Evolutionary conservation across 1,284 basidiomycete species (phyloP).

Genomic region (Volvariella volvacea): DNA sequence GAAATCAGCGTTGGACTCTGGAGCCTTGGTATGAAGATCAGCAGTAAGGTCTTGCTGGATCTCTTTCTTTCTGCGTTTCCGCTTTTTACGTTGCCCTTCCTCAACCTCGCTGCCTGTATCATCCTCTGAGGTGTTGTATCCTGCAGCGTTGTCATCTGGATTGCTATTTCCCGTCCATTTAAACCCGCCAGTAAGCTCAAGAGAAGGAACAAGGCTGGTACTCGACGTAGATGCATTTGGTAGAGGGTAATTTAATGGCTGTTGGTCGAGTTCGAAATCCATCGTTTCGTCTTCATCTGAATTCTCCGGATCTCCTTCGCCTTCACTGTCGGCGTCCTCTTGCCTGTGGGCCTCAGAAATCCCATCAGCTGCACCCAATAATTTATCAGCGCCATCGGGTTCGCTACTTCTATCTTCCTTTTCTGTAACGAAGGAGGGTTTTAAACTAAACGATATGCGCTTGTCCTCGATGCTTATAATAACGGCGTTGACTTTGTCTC

Average conservation of each 20-base stretch:
- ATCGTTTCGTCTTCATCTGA: neutral
- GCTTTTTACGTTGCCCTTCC: slow-evolving; percentile 47
- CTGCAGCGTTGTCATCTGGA: slow-evolving; percentile 20
- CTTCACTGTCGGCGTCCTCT: slow-evolving; percentile 33
- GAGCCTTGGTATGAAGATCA: slow-evolving; percentile 77
- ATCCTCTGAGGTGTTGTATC: slow-evolving; percentile 27
- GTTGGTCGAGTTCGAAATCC: neutral
- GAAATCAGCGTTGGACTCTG: slow-evolving; percentile 91
- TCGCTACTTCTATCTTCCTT: slow-evolving; percentile 30
- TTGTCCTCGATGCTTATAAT: slow-evolving; percentile 77
- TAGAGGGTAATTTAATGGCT: neutral
- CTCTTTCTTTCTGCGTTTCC: slow-evolving; percentile 60
- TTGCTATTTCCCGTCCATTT: slow-evolving; percentile 51
- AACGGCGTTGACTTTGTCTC: slow-evolving; percentile 80
- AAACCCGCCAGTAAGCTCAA: slow-evolving; percentile 58
- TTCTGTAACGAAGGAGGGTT: slow-evolving; percentile 79
- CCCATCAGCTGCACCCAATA: slow-evolving; percentile 33
- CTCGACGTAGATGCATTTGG: neutral
- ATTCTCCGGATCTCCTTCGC: slow-evolving; percentile 21
- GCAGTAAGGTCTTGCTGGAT: slow-evolving; percentile 81
- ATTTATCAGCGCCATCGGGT: slow-evolving; percentile 24
- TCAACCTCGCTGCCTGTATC: slow-evolving; percentile 47
- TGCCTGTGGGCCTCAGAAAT: slow-evolving; percentile 13
- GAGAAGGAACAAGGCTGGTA: slow-evolving; percentile 18
- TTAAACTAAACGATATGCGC: slow-evolving; percentile 84